Evolutionary conservation across 441 rosid genomes (phyloP).

Genomic region (California macrophylla): DNA sequence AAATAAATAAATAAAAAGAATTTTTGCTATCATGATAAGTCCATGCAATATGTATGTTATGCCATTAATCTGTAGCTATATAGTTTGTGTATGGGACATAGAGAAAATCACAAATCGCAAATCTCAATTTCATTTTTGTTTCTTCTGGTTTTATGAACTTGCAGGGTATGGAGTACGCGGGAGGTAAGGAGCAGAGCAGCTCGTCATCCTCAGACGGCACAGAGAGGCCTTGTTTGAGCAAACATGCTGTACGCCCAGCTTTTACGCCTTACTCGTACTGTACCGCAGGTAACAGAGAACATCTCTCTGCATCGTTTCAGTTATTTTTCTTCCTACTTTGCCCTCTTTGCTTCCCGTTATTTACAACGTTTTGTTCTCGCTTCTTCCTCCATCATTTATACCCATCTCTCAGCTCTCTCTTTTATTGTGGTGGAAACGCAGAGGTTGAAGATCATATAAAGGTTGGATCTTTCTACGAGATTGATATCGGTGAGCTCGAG

Average conservation of each 20-base stretch:
- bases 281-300: constrained; percentile 17
- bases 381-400: neutral
- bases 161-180: constrained; percentile 30
- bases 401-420: neutral
- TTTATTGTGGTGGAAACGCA: neutral
- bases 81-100: neutral
- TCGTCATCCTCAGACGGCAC: constrained; percentile 14
- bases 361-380: neutral
- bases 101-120: neutral
- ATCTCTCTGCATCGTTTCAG: neutral
- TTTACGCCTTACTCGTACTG: constrained; percentile 14
- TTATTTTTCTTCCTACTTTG: neutral
- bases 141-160: neutral
- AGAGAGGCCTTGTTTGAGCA: constrained; percentile 12
- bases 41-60: neutral
- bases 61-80: neutral
- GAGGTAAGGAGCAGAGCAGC: constrained; percentile 20
- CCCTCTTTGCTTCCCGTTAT: neutral
- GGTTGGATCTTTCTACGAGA: constrained; percentile 65
- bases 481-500: constrained; percentile 54
- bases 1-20: neutral
- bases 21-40: neutral
- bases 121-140: neutral
- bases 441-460: constrained; percentile 42
- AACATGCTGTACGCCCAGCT: constrained; percentile 16